Percentiles rank a stretch among this genome's conserved stretches.
phyloP scores from a whole-genome alignment of 1,139 yeast genomes.

The Sugiyamaella xylanicola region DNA sequence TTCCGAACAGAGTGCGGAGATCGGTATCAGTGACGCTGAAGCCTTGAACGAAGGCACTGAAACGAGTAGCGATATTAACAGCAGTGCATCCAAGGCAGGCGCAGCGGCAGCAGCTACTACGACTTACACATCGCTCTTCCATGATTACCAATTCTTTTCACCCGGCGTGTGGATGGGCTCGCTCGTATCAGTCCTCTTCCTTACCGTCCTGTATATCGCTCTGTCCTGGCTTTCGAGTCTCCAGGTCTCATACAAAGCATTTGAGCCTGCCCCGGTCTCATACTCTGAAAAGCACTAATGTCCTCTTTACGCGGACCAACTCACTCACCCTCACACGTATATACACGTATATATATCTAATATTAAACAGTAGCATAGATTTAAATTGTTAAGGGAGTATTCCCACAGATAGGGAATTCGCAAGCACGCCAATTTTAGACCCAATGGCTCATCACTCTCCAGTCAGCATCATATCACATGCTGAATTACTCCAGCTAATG shows the following conservation, averaged over 20 bases:
- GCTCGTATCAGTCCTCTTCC: constrained; percentile 57
- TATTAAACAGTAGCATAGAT: constrained; percentile 2
- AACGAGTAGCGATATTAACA: neutral
- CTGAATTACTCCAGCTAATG: too few relatives aligned
- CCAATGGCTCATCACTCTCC: too few relatives aligned
- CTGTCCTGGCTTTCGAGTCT: constrained; percentile 62
- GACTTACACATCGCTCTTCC: constrained; percentile 43
- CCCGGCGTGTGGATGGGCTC: constrained; percentile 71
- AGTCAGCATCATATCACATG: too few relatives aligned
- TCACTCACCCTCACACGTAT: too few relatives aligned
- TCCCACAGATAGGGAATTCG: too few relatives aligned
- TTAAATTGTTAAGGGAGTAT: too few relatives aligned
- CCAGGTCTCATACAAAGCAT: constrained; percentile 70
- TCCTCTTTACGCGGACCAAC: too few relatives aligned
- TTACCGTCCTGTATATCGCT: constrained; percentile 56
- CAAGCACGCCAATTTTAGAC: too few relatives aligned
- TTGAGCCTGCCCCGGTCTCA: constrained; percentile 47
- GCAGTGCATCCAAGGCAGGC: constrained; percentile 7
- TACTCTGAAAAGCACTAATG: constrained; percentile 19
- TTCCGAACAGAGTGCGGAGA: neutral
- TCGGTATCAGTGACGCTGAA: neutral
- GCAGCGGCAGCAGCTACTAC: constrained; percentile 1
- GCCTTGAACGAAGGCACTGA: constrained; percentile 19
- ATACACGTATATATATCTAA: constrained; percentile 2
- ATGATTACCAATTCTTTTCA: constrained; percentile 54